phyloP scores from a whole-genome alignment of 2,329 filamentous ascomycete species.

The Fusarium sambucinum region DNA sequence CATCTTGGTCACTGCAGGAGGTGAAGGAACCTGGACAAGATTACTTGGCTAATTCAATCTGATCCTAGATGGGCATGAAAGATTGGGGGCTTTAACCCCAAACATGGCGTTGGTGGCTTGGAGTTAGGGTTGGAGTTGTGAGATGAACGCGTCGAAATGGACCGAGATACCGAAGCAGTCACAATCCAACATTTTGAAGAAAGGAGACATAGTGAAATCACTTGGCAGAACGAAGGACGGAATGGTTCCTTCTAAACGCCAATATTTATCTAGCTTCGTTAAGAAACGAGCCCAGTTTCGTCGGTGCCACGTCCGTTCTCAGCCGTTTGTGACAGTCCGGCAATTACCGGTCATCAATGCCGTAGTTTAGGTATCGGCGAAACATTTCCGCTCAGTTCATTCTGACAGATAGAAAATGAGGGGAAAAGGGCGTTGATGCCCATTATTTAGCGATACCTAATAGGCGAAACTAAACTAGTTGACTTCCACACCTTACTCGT shows the following conservation, averaged over 20 bases:
- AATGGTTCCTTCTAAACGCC: neutral
- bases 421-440: neutral
- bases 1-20: neutral
- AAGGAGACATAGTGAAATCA: rapidly evolving
- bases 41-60: slow-evolving; percentile 7
- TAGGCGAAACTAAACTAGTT: too few relatives aligned
- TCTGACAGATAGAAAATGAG: neutral
- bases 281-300: neutral
- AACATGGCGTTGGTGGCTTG: slow-evolving; percentile 4
- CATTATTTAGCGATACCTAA: neutral
- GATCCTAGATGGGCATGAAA: neutral
- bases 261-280: neutral
- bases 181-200: neutral
- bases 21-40: neutral
- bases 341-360: slow-evolving; percentile 5
- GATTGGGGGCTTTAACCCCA: slow-evolving; percentile 29
- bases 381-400: neutral
- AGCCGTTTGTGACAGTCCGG: neutral
- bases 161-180: slow-evolving; percentile 20
- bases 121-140: slow-evolving; percentile 10
- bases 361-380: neutral
- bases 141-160: slow-evolving; percentile 1
- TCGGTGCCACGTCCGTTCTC: neutral
- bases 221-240: neutral
- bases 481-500: too few relatives aligned